A percentile compares a stretch with the other conserved stretches of the same genome.
Evolutionary conservation across 305 asterid species (phyloP).

Genomic region (Ajuga reptans): DNA sequence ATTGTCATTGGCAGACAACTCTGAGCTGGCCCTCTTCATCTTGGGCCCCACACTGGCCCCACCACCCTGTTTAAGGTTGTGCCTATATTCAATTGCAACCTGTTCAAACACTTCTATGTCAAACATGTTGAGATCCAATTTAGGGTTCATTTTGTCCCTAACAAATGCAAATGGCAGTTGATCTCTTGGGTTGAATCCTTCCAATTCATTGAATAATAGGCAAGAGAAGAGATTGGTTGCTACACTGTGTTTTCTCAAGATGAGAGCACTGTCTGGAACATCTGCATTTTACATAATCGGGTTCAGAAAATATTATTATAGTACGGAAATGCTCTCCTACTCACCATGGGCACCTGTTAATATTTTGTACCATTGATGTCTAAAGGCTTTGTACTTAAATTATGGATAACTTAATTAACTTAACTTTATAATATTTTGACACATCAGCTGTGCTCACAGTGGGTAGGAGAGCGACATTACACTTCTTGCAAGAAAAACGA

Average conservation of each 20-base stretch:
- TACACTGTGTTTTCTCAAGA: slow-evolving; percentile 55
- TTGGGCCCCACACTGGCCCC: slow-evolving; percentile 30
- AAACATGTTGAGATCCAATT: slow-evolving; percentile 62
- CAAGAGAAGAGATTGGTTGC: slow-evolving; percentile 58
- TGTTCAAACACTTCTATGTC: slow-evolving; percentile 79
- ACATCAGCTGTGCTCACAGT: no score
- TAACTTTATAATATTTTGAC: no score
- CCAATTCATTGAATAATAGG: slow-evolving; percentile 74
- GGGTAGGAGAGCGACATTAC: no score
- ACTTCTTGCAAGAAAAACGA: background rate
- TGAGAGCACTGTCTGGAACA: slow-evolving; percentile 80
- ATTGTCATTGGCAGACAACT: slow-evolving; percentile 35
- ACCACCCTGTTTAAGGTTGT: slow-evolving; percentile 42
- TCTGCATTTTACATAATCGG: slow-evolving; percentile 33
- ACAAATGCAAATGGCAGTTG: slow-evolving; percentile 77
- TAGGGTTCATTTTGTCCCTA: slow-evolving; percentile 71
- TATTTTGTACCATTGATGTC: no score
- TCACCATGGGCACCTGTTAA: no score
- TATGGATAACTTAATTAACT: no score
- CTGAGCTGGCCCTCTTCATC: slow-evolving; percentile 33
- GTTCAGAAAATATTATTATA: no score
- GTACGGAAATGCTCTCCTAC: no score
- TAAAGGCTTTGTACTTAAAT: no score
- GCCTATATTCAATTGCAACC: slow-evolving; percentile 74
- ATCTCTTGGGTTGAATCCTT: slow-evolving; percentile 83